A percentile compares a stretch with the other conserved stretches of the same genome.
Evolutionary conservation across 768 basidiomycete genomes (phyloP).

Genomic region (Exidia glandulosa): DNA sequence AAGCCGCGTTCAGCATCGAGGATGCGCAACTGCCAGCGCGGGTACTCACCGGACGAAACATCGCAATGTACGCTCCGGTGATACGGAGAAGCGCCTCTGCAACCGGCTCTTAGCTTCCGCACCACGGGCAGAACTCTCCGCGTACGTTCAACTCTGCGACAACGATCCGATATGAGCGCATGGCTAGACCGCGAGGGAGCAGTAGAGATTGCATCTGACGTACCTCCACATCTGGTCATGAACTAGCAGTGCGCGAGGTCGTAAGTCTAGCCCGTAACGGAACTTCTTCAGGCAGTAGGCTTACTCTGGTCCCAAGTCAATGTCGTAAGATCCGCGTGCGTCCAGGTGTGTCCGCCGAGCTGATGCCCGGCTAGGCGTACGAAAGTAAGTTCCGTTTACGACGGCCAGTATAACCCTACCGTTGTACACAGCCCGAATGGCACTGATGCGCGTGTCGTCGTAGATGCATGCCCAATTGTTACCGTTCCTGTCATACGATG

Average conservation of each 20-base stretch:
- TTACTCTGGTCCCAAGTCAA: constrained; percentile 19
- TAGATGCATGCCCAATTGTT: constrained; percentile 18
- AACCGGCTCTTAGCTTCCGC: not conserved
- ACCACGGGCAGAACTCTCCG: not conserved
- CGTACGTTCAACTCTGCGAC: not conserved
- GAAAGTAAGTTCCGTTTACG: no score
- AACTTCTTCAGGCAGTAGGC: not conserved
- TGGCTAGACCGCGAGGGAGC: not conserved
- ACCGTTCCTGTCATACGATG: not conserved
- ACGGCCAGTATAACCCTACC: not conserved
- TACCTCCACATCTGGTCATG: constrained; percentile 25
- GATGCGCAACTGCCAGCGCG: constrained; percentile 29
- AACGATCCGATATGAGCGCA: not conserved
- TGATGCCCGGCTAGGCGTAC: constrained; percentile 35
- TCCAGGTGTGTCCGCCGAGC: constrained; percentile 37
- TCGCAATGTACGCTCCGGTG: not conserved
- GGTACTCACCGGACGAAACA: constrained; percentile 16
- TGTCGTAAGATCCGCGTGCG: constrained; percentile 23
- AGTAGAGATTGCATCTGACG: not conserved
- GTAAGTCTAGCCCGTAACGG: not conserved
- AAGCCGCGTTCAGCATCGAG: constrained; percentile 34
- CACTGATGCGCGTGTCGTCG: constrained; percentile 8
- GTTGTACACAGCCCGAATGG: constrained; percentile 26
- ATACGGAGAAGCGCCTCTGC: not conserved
- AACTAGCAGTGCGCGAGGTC: constrained; percentile 7